Evolutionary conservation across 768 basidiomycete genomes (phyloP).

Genomic region (Leccinum barrowsii): DNA sequence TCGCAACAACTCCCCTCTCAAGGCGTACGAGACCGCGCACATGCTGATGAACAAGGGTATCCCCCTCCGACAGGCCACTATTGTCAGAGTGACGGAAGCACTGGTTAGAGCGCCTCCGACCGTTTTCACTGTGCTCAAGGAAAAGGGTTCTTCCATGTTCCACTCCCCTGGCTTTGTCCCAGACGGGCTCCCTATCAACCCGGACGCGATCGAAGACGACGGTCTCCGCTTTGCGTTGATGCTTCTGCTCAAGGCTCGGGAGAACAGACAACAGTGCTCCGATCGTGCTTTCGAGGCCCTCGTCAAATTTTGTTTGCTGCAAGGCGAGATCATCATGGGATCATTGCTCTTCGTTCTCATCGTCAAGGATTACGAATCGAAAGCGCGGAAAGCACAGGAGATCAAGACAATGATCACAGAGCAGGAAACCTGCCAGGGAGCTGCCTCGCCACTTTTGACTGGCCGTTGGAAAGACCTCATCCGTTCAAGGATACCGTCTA

Average conservation of each 20-base stretch:
- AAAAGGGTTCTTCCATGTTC: slow-evolving; percentile 17
- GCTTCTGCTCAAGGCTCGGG: slow-evolving; percentile 51
- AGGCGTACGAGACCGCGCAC: slow-evolving; percentile 48
- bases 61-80: slow-evolving; percentile 44
- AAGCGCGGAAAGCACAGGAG: slow-evolving; percentile 28
- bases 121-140: slow-evolving; percentile 16
- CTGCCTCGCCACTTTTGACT: slow-evolving; percentile 13
- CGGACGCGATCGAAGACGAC: slow-evolving; percentile 35
- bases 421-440: slow-evolving; percentile 13
- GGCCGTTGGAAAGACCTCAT: slow-evolving; percentile 20
- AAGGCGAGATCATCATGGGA: slow-evolving; percentile 78
- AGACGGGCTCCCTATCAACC: slow-evolving; percentile 29
- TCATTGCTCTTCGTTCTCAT: slow-evolving; percentile 65
- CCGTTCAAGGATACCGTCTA: slow-evolving; percentile 20
- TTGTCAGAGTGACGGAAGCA: slow-evolving; percentile 38
- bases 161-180: slow-evolving; percentile 12
- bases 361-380: slow-evolving; percentile 59
- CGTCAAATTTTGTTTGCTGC: slow-evolving; percentile 62
- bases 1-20: slow-evolving; percentile 43
- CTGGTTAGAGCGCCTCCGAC: slow-evolving; percentile 24
- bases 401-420: slow-evolving; percentile 19
- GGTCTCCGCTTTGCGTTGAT: slow-evolving; percentile 49
- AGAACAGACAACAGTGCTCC: slow-evolving; percentile 52
- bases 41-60: slow-evolving; percentile 55
- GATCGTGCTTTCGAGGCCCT: slow-evolving; percentile 59